Base-by-base conservation (phyloP, 108 stramenopile species). In the Skeletonema menzelii region DNA sequence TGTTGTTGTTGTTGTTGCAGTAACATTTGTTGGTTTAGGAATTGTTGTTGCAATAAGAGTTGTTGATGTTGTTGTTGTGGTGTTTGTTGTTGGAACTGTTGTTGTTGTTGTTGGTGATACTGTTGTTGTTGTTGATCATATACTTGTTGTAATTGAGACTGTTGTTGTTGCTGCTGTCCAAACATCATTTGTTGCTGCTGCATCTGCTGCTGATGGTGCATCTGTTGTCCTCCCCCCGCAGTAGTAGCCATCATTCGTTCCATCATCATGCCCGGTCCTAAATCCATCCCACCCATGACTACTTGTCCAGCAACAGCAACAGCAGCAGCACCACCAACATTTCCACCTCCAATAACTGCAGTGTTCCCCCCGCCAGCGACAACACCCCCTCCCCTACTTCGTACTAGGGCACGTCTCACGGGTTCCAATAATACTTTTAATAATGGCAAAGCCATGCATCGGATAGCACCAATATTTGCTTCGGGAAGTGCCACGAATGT, bases 391-490 rank as follows among this genome's bases (percentile, higher is more conserved):
- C 70, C 59, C 0, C 77, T 65, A 72, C 70, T 78, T 10, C 70
- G 61, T 0, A 78, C 77, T 13, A 78, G 42, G 3, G 70, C 65
- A 27, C 70, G 71, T 47, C 77, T 66, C 13, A 78, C 77, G 1
- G 77, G 77, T 44, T 78, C 77, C 35, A 78, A 40, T 15, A 78
- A 55, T 5, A 78, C 70, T 27, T 67, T 66, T 58, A 78, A 49
- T 12, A 65, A 15, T 2, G 72, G 77, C 59, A 79, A 35, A 0
- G 77, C 77, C 24, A 74, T 49, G 11, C 31, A 34, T 38, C 61
- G 56, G 8, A 82, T 67, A 19, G 59, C 56, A 13, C 82, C 82
- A 2, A 82, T 40, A 55, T 82, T 82, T 8, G 72, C 67, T 8
- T 79, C 77, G 8, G 82, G 72, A 5, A 47, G 24, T 11, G 77